These are phyloP conservation scores for Xylariaceae sp. DNA, from an alignment of 2,329 filamentous ascomycete species.

Conservation along the genomic window DNA sequence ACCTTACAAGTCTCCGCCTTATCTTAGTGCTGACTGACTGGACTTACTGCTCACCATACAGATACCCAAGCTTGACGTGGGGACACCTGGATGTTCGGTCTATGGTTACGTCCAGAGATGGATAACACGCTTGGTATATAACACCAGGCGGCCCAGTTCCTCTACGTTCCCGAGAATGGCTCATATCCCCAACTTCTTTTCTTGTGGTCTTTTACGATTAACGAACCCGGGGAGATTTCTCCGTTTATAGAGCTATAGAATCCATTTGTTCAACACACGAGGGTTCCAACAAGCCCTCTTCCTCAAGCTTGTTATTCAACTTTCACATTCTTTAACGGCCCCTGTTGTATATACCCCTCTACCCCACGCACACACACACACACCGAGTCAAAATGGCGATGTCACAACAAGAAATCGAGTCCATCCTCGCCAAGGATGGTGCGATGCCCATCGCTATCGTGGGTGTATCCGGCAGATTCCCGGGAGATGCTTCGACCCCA, in stretches of 20 bases:
- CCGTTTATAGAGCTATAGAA: slow-evolving; percentile 29
- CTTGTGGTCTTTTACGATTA: slow-evolving; percentile 34
- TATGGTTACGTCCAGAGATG: not conserved
- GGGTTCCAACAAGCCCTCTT: slow-evolving; percentile 27
- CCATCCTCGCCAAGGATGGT: slow-evolving; percentile 36
- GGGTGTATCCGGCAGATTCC: slow-evolving; percentile 40
- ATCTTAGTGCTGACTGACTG: slow-evolving; percentile 28
- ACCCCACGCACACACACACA: slow-evolving; percentile 10
- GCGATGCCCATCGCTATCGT: slow-evolving; percentile 39
- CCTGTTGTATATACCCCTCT: slow-evolving; percentile 21
- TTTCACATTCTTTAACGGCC: slow-evolving; percentile 23
- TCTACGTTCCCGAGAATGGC: not conserved
- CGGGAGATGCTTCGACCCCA: slow-evolving; percentile 39
- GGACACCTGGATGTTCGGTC: slow-evolving; percentile 13
- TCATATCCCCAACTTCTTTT: slow-evolving; percentile 25
- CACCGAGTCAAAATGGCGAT: slow-evolving; percentile 29
- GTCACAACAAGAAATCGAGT: slow-evolving; percentile 33
- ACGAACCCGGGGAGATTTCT: slow-evolving; percentile 24
- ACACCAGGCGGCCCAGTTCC: slow-evolving; percentile 14
- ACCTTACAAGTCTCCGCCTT: slow-evolving; percentile 25
- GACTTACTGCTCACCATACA: slow-evolving; percentile 27
- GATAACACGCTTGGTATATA: slow-evolving; percentile 26
- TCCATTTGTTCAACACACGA: slow-evolving; percentile 33
- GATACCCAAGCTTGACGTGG: slow-evolving; percentile 25
- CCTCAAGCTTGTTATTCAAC: slow-evolving; percentile 29